Conservation (phyloP, 2,329 filamentous ascomycete species). For the Exophiala oligosperma region DNA sequence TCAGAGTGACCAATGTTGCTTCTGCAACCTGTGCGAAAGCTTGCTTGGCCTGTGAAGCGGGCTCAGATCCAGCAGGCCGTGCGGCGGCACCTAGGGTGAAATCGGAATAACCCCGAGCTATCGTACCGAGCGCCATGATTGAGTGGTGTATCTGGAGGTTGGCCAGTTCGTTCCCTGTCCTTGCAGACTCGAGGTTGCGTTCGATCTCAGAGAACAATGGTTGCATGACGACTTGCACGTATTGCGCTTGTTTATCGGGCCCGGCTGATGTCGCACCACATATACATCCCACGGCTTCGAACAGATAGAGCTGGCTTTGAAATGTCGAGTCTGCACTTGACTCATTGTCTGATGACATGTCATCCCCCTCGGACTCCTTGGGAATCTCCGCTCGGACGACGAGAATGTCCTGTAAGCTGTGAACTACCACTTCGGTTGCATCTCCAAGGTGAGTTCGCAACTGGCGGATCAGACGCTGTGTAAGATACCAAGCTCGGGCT, state of each 20-base stretch:
- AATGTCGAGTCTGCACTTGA: constrained; percentile 89
- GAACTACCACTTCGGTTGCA: constrained; percentile 86
- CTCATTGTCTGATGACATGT: constrained; percentile 92
- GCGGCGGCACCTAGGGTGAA: constrained; percentile 66
- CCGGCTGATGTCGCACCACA: constrained; percentile 78
- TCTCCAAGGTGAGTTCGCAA: constrained; percentile 81
- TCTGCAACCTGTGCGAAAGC: constrained; percentile 87
- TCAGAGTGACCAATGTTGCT: constrained; percentile 83
- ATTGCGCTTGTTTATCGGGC: constrained; percentile 80
- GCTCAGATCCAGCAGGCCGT: constrained; percentile 49
- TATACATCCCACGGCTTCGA: constrained; percentile 91
- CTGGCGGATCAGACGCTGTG: constrained; percentile 88
- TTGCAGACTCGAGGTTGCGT: constrained; percentile 71
- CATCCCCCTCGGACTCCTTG: constrained; percentile 75
- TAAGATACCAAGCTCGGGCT: constrained; percentile 93
- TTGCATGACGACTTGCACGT: constrained; percentile 82
- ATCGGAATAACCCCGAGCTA: constrained; percentile 91
- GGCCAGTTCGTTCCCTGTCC: constrained; percentile 77
- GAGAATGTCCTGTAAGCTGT: constrained; percentile 83
- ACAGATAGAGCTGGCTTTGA: constrained; percentile 86
- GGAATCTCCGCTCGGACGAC: constrained; percentile 88
- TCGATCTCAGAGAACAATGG: constrained; percentile 91
- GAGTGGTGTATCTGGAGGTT: constrained; percentile 91
- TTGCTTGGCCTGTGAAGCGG: constrained; percentile 69
- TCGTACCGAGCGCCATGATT: constrained; percentile 89